These are phyloP conservation scores for Fusarium aywerte DNA, from an alignment of 2,329 filamentous ascomycete species.

Conservation along the genomic window DNA sequence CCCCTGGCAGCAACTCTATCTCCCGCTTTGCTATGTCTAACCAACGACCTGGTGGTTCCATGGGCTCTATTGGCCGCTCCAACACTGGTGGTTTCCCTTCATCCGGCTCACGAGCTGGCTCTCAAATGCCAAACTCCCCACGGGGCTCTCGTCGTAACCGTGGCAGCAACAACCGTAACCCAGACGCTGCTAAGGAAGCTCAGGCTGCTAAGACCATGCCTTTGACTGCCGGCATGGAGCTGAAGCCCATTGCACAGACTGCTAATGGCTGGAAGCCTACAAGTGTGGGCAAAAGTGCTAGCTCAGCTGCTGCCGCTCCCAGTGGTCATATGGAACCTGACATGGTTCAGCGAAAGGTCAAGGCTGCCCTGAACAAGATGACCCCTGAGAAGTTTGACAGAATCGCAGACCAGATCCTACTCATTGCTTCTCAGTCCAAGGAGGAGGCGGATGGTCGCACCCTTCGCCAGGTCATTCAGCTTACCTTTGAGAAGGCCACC, in stretches of 20 bases:
- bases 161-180: slow-evolving; percentile 56
- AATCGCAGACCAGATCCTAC: slow-evolving; percentile 91
- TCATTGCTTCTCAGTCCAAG: slow-evolving; percentile 94
- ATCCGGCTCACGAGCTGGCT: slow-evolving; percentile 68
- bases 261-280: slow-evolving; percentile 89
- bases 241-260: slow-evolving; percentile 81
- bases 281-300: slow-evolving; percentile 65
- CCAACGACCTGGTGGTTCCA: slow-evolving; percentile 50
- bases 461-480: slow-evolving; percentile 95
- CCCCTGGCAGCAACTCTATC: slow-evolving; percentile 79
- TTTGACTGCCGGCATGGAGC: slow-evolving; percentile 81
- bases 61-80: slow-evolving; percentile 52
- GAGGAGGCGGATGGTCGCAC: slow-evolving; percentile 94
- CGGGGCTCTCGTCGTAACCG: slow-evolving; percentile 65
- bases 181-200: slow-evolving; percentile 66
- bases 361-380: slow-evolving; percentile 99
- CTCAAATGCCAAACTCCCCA: slow-evolving; percentile 72
- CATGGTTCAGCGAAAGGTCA: slow-evolving; percentile 98
- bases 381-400: slow-evolving; percentile 98
- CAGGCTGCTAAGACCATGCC: slow-evolving; percentile 89
- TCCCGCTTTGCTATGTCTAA: slow-evolving; percentile 77
- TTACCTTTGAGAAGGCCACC: slow-evolving; percentile 98
- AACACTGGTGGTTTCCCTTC: slow-evolving; percentile 67
- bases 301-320: slow-evolving; percentile 56
- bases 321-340: slow-evolving; percentile 80